Evolutionary conservation across 1,284 basidiomycete genomes (phyloP).

Genomic region (Agaricales sp.): DNA sequence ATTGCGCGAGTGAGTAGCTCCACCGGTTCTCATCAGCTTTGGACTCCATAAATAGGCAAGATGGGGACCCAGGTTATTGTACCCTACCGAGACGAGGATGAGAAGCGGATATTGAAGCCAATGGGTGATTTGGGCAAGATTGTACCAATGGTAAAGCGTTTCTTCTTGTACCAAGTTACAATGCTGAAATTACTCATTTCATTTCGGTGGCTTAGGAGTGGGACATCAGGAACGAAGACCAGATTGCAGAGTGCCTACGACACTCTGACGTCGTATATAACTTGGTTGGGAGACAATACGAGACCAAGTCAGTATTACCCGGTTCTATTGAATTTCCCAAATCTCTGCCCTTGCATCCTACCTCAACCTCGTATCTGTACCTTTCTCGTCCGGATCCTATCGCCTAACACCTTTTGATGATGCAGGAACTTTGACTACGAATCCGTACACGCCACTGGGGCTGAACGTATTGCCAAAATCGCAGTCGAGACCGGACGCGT

Average conservation of each 20-base stretch:
- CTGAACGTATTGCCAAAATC: slow-evolving; percentile 74
- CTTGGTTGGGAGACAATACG: slow-evolving; percentile 81
- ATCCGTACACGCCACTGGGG: slow-evolving; percentile 75
- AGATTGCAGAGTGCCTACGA: slow-evolving; percentile 89
- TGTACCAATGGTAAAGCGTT: slow-evolving; percentile 78
- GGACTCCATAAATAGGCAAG: slow-evolving; percentile 49
- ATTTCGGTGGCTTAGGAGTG: slow-evolving; percentile 61
- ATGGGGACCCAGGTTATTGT: slow-evolving; percentile 91
- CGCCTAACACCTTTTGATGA: slow-evolving; percentile 12
- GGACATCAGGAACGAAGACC: slow-evolving; percentile 80
- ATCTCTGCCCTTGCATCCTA: slow-evolving; percentile 1
- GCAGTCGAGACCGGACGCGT: slow-evolving; percentile 74
- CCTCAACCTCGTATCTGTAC: slow-evolving; percentile 9
- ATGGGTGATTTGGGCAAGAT: slow-evolving; percentile 98
- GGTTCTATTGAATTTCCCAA: background rate
- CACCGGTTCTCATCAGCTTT: background rate
- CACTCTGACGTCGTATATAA: slow-evolving; percentile 99
- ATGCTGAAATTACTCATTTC: slow-evolving; percentile 7
- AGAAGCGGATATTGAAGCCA: slow-evolving; percentile 83
- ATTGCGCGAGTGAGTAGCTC: slow-evolving; percentile 3
- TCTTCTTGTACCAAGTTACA: slow-evolving; percentile 8
- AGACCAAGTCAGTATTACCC: slow-evolving; percentile 64
- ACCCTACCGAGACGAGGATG: slow-evolving; percentile 94
- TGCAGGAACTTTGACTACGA: slow-evolving; percentile 76
- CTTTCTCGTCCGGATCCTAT: background rate